phyloP scores from a whole-genome alignment of 768 basidiomycete genomes.

The Cystobasidium ongulense region DNA sequence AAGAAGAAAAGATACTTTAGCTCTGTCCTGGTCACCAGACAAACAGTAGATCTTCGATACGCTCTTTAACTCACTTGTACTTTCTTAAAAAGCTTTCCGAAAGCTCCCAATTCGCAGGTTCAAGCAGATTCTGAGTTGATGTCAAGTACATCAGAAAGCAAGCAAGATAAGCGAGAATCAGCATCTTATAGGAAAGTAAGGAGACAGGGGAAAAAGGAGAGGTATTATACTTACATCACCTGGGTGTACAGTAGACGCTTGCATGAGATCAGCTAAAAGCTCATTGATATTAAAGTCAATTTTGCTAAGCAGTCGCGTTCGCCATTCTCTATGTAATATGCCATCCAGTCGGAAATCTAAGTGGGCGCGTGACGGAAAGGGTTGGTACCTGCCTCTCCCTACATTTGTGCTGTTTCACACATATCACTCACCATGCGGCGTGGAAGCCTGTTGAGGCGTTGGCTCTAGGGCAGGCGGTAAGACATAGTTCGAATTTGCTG shows the following conservation, averaged over 20 bases:
- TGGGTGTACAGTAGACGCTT: background rate
- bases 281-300: slow-evolving; percentile 13
- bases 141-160: background rate
- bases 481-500: slow-evolving; percentile 9
- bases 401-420: background rate
- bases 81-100: background rate
- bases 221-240: slow-evolving; percentile 9
- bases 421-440: slow-evolving; percentile 7
- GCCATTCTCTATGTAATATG: background rate
- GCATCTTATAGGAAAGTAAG: background rate
- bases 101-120: slow-evolving; percentile 11
- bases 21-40: too few species aligned
- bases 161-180: background rate
- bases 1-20: too few species aligned
- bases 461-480: slow-evolving; percentile 18
- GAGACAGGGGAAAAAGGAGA: background rate
- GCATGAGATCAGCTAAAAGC: background rate
- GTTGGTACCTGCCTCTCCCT: background rate
- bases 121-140: slow-evolving; percentile 8
- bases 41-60: too few species aligned
- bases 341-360: slow-evolving; percentile 13
- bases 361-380: too few species aligned
- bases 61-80: slow-evolving; percentile 23
- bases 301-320: background rate
- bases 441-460: slow-evolving; percentile 1